Evolutionary conservation across 352 stramenopile genomes (phyloP).

Genomic region (Globisporangium solare): DNA sequence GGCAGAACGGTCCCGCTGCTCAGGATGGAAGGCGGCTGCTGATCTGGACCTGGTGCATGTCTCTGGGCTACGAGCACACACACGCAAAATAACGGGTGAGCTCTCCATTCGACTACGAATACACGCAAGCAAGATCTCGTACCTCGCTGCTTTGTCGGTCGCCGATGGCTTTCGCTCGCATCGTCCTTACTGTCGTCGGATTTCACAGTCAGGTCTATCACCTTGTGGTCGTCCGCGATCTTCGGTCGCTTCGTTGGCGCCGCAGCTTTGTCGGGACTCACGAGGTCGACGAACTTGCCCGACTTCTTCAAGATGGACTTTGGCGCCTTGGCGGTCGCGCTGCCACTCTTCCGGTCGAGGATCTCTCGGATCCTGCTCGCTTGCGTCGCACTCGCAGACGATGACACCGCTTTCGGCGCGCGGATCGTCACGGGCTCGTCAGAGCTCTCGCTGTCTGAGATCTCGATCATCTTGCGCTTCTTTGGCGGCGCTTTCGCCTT

Average conservation of each 20-base stretch:
- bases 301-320: constrained; percentile 41
- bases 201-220: constrained; percentile 11
- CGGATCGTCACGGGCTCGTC: constrained; percentile 22
- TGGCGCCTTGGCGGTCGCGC: neutral
- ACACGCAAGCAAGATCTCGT: neutral
- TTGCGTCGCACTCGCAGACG: neutral
- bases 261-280: neutral
- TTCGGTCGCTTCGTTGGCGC: constrained; percentile 8
- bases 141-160: constrained; percentile 59
- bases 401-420: constrained; percentile 3
- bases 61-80: constrained; percentile 5
- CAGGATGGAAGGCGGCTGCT: constrained; percentile 2
- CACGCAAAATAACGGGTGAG: too few relatives aligned
- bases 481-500: constrained; percentile 5
- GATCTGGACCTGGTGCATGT: constrained; percentile 12
- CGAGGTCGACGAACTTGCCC: constrained; percentile 15
- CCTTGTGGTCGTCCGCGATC: constrained; percentile 15
- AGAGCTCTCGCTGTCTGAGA: constrained; percentile 44
- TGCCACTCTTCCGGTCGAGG: constrained; percentile 9
- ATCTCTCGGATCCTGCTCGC: constrained; percentile 9
- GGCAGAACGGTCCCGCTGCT: constrained; percentile 15
- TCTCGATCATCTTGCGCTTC: constrained; percentile 48
- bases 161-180: constrained; percentile 44
- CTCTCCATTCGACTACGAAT: neutral
- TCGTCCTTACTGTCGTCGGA: constrained; percentile 18